These are phyloP conservation scores for Mariannaea elegans DNA, from an alignment of 2,329 filamentous ascomycete genomes.

Conservation along the genomic window DNA sequence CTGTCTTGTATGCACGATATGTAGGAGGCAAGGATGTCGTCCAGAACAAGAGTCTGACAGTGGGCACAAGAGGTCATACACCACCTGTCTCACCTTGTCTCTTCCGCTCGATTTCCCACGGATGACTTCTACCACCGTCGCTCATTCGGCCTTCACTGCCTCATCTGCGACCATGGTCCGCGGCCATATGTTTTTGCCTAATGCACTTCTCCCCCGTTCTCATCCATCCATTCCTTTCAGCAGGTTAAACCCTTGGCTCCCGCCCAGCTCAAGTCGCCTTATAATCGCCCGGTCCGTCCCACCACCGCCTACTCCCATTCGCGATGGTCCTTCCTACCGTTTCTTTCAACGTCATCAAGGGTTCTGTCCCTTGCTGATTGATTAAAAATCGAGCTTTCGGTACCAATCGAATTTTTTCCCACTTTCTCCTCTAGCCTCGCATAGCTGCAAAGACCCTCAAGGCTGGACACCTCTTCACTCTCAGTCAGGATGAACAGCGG, in stretches of 20 bases:
- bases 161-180: too few species aligned
- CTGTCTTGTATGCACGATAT: too few species aligned
- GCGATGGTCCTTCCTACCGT: slow-evolving; percentile 10
- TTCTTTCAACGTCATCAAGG: slow-evolving; percentile 7
- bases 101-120: too few species aligned
- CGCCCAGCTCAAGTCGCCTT: not conserved
- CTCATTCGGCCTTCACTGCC: too few species aligned
- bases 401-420: too few species aligned
- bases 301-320: slow-evolving; percentile 14
- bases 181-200: too few species aligned
- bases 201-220: not conserved
- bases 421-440: not conserved
- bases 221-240: not conserved
- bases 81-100: too few species aligned
- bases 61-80: too few species aligned
- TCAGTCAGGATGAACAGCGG: slow-evolving; percentile 14
- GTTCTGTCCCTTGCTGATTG: slow-evolving; percentile 10
- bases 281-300: slow-evolving; percentile 5
- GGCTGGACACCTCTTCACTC: not conserved
- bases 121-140: too few species aligned
- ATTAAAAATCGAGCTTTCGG: not conserved
- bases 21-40: too few species aligned
- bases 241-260: not conserved
- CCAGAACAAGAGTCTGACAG: not conserved
- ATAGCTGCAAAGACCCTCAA: not conserved